Conservation (phyloP, 495 filamentous ascomycete species). For the Choiromyces venosus region DNA sequence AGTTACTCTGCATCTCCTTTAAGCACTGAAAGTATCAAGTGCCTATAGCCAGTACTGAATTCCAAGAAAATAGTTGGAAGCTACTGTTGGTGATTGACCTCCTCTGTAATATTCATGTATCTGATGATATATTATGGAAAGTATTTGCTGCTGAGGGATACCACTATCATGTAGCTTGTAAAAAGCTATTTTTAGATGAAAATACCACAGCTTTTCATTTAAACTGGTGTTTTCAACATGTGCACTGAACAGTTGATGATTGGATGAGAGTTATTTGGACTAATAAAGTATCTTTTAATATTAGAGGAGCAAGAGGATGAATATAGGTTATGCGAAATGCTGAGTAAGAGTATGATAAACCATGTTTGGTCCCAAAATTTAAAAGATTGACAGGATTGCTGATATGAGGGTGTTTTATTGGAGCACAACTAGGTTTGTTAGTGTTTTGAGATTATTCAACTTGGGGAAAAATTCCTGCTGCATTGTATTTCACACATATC, state of each 20-base stretch:
- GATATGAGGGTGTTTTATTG: constrained; percentile 15
- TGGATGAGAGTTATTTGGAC: constrained; percentile 14
- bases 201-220: not conserved
- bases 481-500: too few relatives aligned
- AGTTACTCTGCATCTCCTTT: too few relatives aligned
- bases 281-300: too few relatives aligned
- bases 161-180: not conserved
- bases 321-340: constrained; percentile 6
- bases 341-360: constrained; percentile 2
- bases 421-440: not conserved
- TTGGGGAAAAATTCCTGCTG: too few relatives aligned
- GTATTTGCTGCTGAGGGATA: not conserved
- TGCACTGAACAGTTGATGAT: not conserved
- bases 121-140: not conserved
- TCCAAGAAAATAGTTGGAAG: constrained; percentile 3
- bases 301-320: not conserved
- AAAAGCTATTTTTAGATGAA: not conserved
- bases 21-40: too few relatives aligned
- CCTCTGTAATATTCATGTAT: not conserved
- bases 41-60: too few relatives aligned
- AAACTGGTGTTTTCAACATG: not conserved
- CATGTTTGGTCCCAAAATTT: constrained; percentile 15
- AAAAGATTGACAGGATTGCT: too few relatives aligned
- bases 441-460: too few relatives aligned
- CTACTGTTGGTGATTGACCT: not conserved